Conservation (phyloP, 1,284 basidiomycete genomes). For the Moniliophthora roreri region DNA sequence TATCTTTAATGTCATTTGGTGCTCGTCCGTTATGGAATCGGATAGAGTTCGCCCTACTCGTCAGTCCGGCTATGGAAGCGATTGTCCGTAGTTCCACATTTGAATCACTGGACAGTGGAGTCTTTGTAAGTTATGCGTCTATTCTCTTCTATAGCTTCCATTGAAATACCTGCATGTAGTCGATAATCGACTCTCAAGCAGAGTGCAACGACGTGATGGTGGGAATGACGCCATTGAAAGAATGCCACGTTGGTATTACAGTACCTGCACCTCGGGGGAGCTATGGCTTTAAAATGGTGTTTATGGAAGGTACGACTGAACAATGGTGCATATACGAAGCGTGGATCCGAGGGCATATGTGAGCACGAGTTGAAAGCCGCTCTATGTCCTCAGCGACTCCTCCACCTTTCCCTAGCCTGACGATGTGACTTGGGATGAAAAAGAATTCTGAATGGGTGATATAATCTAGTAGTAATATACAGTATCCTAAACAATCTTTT, state of each 20-base stretch:
- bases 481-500: no score
- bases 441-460: no score
- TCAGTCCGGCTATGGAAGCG: constrained; percentile 36
- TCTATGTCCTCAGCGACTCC: not conserved
- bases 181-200: not conserved
- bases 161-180: not conserved
- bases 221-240: not conserved
- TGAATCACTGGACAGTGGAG: constrained; percentile 37
- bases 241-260: not conserved
- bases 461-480: no score
- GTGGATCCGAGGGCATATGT: constrained; percentile 36
- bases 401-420: no score
- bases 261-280: not conserved
- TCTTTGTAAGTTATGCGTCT: constrained; percentile 40
- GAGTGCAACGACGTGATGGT: not conserved
- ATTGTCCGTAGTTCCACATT: constrained; percentile 37
- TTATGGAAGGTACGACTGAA: constrained; percentile 27
- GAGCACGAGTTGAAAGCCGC: not conserved
- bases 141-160: constrained; percentile 8
- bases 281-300: constrained; percentile 31
- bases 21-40: constrained; percentile 23
- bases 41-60: constrained; percentile 44
- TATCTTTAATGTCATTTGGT: constrained; percentile 43
- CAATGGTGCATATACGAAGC: constrained; percentile 49
- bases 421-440: no score